These are phyloP conservation scores for Candida ovalis DNA, from an alignment of 805 yeast species.

Conservation along the genomic window DNA sequence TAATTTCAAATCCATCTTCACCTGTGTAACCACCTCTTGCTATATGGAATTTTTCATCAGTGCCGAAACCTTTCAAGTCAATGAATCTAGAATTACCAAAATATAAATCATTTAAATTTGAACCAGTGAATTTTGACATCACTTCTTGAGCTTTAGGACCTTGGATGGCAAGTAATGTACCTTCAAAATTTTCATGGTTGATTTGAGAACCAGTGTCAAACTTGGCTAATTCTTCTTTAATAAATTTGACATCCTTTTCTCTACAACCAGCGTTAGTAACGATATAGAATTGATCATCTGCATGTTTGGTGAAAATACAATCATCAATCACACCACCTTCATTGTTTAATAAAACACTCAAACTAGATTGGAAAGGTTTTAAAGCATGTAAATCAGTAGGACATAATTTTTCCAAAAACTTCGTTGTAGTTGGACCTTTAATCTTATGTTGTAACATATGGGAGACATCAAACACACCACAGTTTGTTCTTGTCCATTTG, in stretches of 20 bases:
- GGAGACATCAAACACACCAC: slow-evolving; percentile 93
- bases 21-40: slow-evolving; percentile 98
- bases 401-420: slow-evolving; percentile 74
- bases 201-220: slow-evolving; percentile 28
- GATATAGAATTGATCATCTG: slow-evolving; percentile 65
- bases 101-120: slow-evolving; percentile 54
- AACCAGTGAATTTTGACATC: slow-evolving; percentile 59
- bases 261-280: slow-evolving; percentile 97
- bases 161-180: slow-evolving; percentile 83
- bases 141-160: slow-evolving; percentile 82
- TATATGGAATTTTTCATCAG: slow-evolving; percentile 54
- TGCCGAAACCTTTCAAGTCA: slow-evolving; percentile 38
- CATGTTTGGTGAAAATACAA: slow-evolving; percentile 87
- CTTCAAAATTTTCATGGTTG: slow-evolving; percentile 48
- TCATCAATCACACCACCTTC: slow-evolving; percentile 87
- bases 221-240: slow-evolving; percentile 45
- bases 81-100: slow-evolving; percentile 69
- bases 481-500: slow-evolving; percentile 83
- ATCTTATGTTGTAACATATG: slow-evolving; percentile 94
- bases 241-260: slow-evolving; percentile 68
- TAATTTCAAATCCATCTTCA: slow-evolving; percentile 95
- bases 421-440: slow-evolving; percentile 61
- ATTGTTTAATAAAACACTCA: slow-evolving; percentile 71
- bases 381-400: slow-evolving; percentile 76
- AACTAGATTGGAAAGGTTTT: slow-evolving; percentile 56